A percentile compares a stretch with the other conserved stretches of the same genome.
phyloP scores from a whole-genome alignment of 176 grass and related monocot species.

The Hordeum marinum region DNA sequence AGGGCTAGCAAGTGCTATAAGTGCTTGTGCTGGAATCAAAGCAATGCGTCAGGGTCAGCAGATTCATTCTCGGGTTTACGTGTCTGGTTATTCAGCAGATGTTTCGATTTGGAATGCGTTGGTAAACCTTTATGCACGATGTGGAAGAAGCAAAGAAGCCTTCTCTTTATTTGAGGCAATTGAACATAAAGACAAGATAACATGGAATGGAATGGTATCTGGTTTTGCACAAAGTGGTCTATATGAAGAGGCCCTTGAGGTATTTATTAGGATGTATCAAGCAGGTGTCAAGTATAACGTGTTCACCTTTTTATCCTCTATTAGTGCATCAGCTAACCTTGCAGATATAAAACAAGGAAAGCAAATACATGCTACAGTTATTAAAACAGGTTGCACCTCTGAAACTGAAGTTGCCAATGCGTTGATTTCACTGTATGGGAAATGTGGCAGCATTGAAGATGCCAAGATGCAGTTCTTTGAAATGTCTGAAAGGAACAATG shows the following conservation, averaged over 20 bases:
- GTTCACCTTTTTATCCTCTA: conserved; percentile 64
- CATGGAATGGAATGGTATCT: conserved; percentile 74
- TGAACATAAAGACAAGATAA: conserved; percentile 53
- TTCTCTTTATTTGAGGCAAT: conserved; percentile 47
- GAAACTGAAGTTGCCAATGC: conserved; percentile 69
- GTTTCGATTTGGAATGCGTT: conserved; percentile 59
- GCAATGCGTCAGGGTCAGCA: conserved; percentile 50
- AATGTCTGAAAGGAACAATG: conserved; percentile 41
- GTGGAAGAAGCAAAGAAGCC: conserved; percentile 54
- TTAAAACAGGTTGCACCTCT: conserved; percentile 49
- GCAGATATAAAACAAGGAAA: conserved; percentile 76
- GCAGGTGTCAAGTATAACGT: conserved; percentile 44
- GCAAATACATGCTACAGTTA: conserved; percentile 59
- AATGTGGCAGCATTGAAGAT: conserved; percentile 70
- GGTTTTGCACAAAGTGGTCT: conserved; percentile 66
- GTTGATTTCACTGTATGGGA: conserved; percentile 74
- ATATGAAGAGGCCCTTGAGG: conserved; percentile 53
- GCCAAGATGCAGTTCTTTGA: conserved; percentile 51
- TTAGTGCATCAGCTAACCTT: conserved; percentile 69
- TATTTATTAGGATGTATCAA: conserved; percentile 58
- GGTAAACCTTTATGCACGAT: conserved; percentile 64
- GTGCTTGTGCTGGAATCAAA: conserved; percentile 70
- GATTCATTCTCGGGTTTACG: conserved; percentile 51
- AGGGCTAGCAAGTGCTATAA: conserved; percentile 64
- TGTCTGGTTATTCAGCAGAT: conserved; percentile 60